Conservation (phyloP, 2,329 filamentous ascomycete species). For the Phialophora expanda region DNA sequence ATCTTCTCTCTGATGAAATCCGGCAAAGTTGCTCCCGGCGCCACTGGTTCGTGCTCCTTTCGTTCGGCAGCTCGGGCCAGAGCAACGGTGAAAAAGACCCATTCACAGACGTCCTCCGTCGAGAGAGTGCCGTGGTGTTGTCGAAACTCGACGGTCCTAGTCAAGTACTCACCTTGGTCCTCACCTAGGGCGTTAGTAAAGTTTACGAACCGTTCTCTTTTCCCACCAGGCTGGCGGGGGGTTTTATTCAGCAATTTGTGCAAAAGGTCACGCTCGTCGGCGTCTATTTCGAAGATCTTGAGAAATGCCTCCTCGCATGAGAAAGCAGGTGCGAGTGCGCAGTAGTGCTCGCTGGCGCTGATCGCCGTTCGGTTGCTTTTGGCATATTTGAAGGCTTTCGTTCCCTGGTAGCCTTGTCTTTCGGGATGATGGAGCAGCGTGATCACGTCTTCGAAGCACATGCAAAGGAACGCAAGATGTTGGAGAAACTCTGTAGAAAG, state of each 20-base stretch:
- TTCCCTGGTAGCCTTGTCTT: neutral
- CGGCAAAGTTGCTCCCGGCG: neutral
- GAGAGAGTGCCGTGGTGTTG: conserved; percentile 13
- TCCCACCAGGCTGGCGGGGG: neutral
- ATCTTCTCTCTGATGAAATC: neutral
- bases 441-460: conserved; percentile 10
- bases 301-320: conserved; percentile 7
- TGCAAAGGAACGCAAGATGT: conserved; percentile 18
- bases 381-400: neutral
- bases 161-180: neutral
- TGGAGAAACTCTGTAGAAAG: conserved; percentile 1
- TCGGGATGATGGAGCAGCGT: conserved; percentile 13
- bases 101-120: neutral
- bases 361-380: conserved; percentile 12
- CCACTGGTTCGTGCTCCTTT: conserved; percentile 1
- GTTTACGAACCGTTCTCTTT: conserved; percentile 10
- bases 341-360: neutral
- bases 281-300: conserved; percentile 4
- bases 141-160: conserved; percentile 12
- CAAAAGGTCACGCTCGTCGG: neutral
- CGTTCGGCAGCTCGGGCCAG: conserved; percentile 9
- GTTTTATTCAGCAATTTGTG: neutral
- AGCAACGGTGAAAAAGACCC: conserved; percentile 6
- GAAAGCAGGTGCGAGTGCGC: neutral
- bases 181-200: conserved; percentile 7